Base-by-base conservation (phyloP, 805 yeast genomes). In the Lachancea lanzarotensis region DNA sequence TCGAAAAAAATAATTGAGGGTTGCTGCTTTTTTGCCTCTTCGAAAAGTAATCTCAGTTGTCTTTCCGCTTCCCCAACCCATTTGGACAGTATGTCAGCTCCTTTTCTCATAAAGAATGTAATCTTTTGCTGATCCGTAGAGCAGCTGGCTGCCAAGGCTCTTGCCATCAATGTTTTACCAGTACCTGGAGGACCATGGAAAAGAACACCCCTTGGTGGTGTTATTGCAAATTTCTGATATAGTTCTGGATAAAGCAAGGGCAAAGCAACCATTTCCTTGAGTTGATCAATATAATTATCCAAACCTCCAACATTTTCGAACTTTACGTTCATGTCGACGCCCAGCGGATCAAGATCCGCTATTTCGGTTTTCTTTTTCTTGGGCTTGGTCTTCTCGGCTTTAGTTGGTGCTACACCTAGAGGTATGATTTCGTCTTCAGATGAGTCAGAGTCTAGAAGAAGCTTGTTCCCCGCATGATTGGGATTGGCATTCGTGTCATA, bases 41-140 rank as follows among this genome's bases (percentile, higher is more conserved):
- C 98, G 62, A 93, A 93, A 45, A 93, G 68, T 35, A 91, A 69
- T 48, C 98, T 71, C 49, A 93, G 70, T 63, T 93, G 98, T 52
- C 98, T 75, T 66, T 93, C 98, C 5, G 98, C 98, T 65, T 93
- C 98, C 57, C 98, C 98, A 3, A 93, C 98, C 98, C 98, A 93
- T 68, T 93, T 93, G 37, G 96, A 86, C 54, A 93, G 70, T 60
- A 95, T 85, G 63, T 93, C 98, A 0, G 98, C 98, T 52, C 98
- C 99, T 62, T 93, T 93, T 50, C 99, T 72, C 98, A 93, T 93
- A 66, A 89, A 93, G 59, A 93, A 93, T 0, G 98, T 89, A 46
- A 93, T 89, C 53, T 93, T 91, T 49, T 83, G 73, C 12, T 82
- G 81, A 15, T 85, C 81, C 0, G 95, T 79, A 0, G 96, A 85